Evolutionary conservation across 306 rosid species (phyloP).

Genomic region (Vigna angularis): DNA sequence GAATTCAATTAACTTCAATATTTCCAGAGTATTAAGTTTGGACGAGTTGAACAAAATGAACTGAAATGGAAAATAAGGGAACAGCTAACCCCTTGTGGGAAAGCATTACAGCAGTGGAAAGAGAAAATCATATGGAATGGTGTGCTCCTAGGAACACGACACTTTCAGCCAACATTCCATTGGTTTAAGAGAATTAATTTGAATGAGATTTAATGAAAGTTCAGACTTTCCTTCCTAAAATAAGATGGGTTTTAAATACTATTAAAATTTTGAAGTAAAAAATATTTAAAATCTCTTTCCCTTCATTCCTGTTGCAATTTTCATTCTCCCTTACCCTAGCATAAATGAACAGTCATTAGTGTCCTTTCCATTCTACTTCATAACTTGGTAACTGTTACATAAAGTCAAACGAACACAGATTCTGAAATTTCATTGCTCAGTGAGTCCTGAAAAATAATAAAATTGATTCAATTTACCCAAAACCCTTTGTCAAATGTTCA

Average conservation of each 20-base stretch:
- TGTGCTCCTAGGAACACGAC: conserved; percentile 22
- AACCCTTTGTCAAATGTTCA: conserved; percentile 8
- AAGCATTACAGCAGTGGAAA: conserved; percentile 11
- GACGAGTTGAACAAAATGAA: background rate
- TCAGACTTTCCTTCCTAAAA: conserved; percentile 9
- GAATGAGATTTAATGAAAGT: conserved; percentile 5
- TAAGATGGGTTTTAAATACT: background rate
- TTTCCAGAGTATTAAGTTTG: background rate
- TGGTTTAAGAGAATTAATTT: conserved; percentile 5
- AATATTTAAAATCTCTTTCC: background rate
- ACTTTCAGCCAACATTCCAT: background rate
- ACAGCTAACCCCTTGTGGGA: background rate
- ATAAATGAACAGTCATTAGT: background rate
- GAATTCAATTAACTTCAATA: conserved; percentile 6
- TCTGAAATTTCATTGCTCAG: conserved; percentile 26
- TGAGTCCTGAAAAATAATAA: conserved; percentile 5
- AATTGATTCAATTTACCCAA: conserved; percentile 16
- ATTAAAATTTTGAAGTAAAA: conserved; percentile 3
- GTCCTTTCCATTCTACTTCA: conserved; percentile 33
- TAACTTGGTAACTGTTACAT: conserved; percentile 5
- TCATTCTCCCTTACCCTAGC: conserved; percentile 17
- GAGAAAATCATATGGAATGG: conserved; percentile 20
- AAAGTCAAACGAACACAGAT: conserved; percentile 23
- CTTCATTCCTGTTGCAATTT: conserved; percentile 1
- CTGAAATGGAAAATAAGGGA: conserved; percentile 8